phyloP scores from a whole-genome alignment of 2,329 filamentous ascomycete species.

The Stachybotrys elegans region DNA sequence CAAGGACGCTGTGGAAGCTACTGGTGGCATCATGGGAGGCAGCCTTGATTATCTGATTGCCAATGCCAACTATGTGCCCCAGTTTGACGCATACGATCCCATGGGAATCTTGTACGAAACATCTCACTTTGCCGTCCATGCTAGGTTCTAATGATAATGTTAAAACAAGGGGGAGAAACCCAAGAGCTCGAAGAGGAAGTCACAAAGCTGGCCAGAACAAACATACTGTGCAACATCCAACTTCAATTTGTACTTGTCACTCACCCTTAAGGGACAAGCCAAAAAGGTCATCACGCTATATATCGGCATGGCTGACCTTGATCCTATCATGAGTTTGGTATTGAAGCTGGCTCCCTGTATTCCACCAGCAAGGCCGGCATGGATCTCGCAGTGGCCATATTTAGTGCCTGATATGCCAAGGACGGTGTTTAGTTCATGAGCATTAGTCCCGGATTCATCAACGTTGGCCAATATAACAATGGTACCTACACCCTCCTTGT shows the following conservation, averaged over 20 bases:
- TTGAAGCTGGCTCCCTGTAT: constrained; percentile 34
- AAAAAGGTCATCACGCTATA: constrained; percentile 50
- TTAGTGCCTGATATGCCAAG: constrained; percentile 37
- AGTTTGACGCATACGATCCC: constrained; percentile 20
- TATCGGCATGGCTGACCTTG: constrained; percentile 39
- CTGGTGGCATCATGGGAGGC: constrained; percentile 25
- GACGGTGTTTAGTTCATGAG: constrained; percentile 46
- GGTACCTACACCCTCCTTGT: constrained; percentile 9
- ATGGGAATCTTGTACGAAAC: constrained; percentile 20
- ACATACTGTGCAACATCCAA: constrained; percentile 45
- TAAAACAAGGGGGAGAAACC: no score
- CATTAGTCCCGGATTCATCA: constrained; percentile 46
- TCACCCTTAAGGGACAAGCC: constrained; percentile 38
- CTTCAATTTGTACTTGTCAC: constrained; percentile 46
- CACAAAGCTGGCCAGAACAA: constrained; percentile 30
- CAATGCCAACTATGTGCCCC: constrained; percentile 37
- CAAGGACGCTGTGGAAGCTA: constrained; percentile 9
- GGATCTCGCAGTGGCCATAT: constrained; percentile 50
- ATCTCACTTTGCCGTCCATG: no score
- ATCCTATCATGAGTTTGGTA: constrained; percentile 29
- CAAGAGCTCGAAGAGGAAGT: neutral
- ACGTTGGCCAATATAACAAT: constrained; percentile 26
- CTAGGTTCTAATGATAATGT: no score
- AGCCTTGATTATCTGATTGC: constrained; percentile 45
- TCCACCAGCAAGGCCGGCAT: constrained; percentile 42